Percentiles rank a stretch among this genome's conserved stretches.
Conservation (phyloP, 495 filamentous ascomycete species). For the Apodospora peruviana region DNA sequence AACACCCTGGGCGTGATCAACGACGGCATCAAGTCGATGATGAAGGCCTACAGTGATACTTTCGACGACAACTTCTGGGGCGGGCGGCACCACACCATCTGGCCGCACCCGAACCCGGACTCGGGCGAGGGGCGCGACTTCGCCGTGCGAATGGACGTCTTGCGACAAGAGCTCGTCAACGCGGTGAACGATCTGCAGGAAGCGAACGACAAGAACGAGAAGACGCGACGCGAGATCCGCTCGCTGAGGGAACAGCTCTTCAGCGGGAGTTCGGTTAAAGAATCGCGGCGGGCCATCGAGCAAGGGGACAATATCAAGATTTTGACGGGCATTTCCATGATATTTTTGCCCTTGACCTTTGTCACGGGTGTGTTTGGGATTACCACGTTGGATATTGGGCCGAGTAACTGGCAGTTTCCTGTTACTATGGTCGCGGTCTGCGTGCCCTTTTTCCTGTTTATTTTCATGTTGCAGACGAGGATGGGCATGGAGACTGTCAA, state of each 20-base stretch:
- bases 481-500: conserved; percentile 9
- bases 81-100: conserved; percentile 40
- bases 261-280: conserved; percentile 27
- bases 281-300: conserved; percentile 26
- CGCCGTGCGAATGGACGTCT: conserved; percentile 7
- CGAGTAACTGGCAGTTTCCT: conserved; percentile 24
- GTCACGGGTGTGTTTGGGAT: conserved; percentile 33
- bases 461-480: conserved; percentile 23
- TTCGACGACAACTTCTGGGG: conserved; percentile 50
- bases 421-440: conserved; percentile 26
- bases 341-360: conserved; percentile 38
- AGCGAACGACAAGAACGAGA: conserved; percentile 20
- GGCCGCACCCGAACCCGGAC: conserved; percentile 14
- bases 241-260: conserved; percentile 30
- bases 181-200: conserved; percentile 17
- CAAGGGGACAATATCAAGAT: conserved; percentile 36
- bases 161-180: conserved; percentile 23
- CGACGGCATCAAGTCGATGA: conserved; percentile 48
- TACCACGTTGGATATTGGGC: conserved; percentile 19
- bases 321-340: conserved; percentile 33
- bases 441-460: conserved; percentile 29
- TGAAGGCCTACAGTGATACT: conserved; percentile 39
- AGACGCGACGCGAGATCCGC: conserved; percentile 23
- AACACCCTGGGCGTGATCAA: conserved; percentile 52
- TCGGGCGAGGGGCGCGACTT: conserved; percentile 11